Evolutionary conservation across 1,284 basidiomycete species (phyloP), one percentile per base, ranked within the genome.

Genomic region (Moesziomyces parantarcticus): DNA sequence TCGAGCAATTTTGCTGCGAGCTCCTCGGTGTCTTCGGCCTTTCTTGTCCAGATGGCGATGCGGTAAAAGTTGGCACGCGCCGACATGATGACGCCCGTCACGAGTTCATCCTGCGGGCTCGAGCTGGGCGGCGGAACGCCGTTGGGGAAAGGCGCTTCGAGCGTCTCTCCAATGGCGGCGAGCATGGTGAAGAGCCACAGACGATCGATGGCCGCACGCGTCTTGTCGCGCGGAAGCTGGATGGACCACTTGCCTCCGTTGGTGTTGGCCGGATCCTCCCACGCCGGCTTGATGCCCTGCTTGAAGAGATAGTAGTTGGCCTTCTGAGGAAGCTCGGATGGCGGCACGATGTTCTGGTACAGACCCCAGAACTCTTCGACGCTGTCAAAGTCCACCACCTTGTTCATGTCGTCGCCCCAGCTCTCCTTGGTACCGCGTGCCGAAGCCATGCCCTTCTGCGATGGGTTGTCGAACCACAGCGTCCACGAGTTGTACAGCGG

Each of bases 281-380:
- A 94, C 9, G 94, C 91, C 1, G 93, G 92, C 58, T 92, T 88
- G 54, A 94, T 87, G 48, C 90, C 90, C 3, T 89, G 86, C 88
- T 97, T 98, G 90, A 99, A 99, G 65, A 99, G 88, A 87, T 99
- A 99, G 86, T 99, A 99, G 85, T 99, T 99, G 39, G 95, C 94
- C 86, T 95, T 97, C 85, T 91, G 90, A 39, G 94, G 94, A 77
- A 99, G 87, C 81, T 91, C 89, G 22, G 93, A 95, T n/a, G 96
- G 97, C 20, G 94, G 92, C 32, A 99, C 91, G 79, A 99, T 95
- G 86, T 98, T 97, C 86, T 98, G 97, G 87, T 98, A 97, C 69
- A 98, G 86, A 18, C 82, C 82, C 81, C 81, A 82, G 60, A 83
- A 83, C 62, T 81, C 82, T 50, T 83, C 82, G 20, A 83, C 82